Evolutionary conservation across 2,329 filamentous ascomycete species (phyloP), one percentile per base, ranked within the genome.

Genomic region (Colletotrichum tabaci): DNA sequence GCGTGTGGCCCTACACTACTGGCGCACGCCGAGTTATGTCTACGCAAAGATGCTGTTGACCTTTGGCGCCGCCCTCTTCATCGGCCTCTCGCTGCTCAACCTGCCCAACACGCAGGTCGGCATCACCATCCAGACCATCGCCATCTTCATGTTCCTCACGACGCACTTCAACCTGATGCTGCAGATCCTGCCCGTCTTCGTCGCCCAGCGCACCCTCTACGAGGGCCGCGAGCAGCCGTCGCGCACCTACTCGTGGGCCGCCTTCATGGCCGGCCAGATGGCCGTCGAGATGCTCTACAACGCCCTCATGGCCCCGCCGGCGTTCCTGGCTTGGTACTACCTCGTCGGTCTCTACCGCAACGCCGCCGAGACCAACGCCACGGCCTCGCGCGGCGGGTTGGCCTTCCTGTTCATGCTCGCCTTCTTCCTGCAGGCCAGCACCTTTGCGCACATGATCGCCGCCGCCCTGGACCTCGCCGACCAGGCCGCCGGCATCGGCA

Each of bases 1-100:
- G 57, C 91, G 93, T 74, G 89, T 94, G 12, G 94, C 94, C 80
- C 86, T 91, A 76, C 93, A 95, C 79, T 94, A 94, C 84, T 95
- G 93, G 92, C 89, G 93, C 63, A 93, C 87, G 1, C 93, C 93
- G 0, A 85, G 87, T 2, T 95, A 95, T 81, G 91, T 95, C 76
- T 94, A 92, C 82, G 89, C 90, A 60, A 95, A 95, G 81, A 75
- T 87, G 0, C 79, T 86, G 1, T 87, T 94, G 46, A 90, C 87
- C 72, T 81, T 87, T 44, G 77, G 85, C 21, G 66, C 77, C 18
- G 79, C 68, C n/a, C 68, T 71, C 21, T 93, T 93, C 80, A 91
- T 93, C 71, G 92, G 92, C 1, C 90, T 93, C 76, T 91, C 89
- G 0, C 91, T 93, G 77, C 89, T 88, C 79, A 87, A 90, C 30